Conservation (phyloP, 192 early-diverging fungal species). For the Podila clonocystis region DNA sequence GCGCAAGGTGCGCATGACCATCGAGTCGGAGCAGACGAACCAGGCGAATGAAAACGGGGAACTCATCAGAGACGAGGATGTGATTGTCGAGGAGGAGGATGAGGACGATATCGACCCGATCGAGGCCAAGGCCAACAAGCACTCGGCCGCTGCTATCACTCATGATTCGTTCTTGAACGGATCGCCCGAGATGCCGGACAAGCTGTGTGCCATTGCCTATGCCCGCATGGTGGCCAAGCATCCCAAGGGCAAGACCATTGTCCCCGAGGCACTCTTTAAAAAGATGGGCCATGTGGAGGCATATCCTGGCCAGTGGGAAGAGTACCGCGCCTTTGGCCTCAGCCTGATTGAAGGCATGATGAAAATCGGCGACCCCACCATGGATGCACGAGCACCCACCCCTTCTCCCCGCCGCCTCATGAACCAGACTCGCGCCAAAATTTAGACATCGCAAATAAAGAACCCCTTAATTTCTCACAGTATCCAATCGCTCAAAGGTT, state of each 20-base stretch:
- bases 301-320: slow-evolving; percentile 44
- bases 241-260: slow-evolving; percentile 49
- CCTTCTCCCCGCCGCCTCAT: slow-evolving; percentile 19
- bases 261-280: slow-evolving; percentile 14
- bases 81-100: slow-evolving; percentile 31
- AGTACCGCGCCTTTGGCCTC: slow-evolving; percentile 43
- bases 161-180: not conserved
- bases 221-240: slow-evolving; percentile 46
- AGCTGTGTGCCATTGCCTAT: slow-evolving; percentile 44
- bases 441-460: slow-evolving; percentile 1
- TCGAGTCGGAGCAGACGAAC: not conserved
- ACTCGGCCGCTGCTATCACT: not conserved
- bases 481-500: too few relatives aligned
- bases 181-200: slow-evolving; percentile 26
- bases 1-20: slow-evolving; percentile 14
- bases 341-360: slow-evolving; percentile 49
- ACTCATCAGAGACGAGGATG: slow-evolving; percentile 23
- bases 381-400: not conserved
- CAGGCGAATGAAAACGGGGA: not conserved
- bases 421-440: slow-evolving; percentile 32
- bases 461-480: not conserved
- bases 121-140: slow-evolving; percentile 24
- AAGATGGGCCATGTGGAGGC: slow-evolving; percentile 45
- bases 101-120: slow-evolving; percentile 51
- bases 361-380: slow-evolving; percentile 43